Conservation (phyloP, 495 filamentous ascomycete genomes). For the Talaromyces adpressus region DNA sequence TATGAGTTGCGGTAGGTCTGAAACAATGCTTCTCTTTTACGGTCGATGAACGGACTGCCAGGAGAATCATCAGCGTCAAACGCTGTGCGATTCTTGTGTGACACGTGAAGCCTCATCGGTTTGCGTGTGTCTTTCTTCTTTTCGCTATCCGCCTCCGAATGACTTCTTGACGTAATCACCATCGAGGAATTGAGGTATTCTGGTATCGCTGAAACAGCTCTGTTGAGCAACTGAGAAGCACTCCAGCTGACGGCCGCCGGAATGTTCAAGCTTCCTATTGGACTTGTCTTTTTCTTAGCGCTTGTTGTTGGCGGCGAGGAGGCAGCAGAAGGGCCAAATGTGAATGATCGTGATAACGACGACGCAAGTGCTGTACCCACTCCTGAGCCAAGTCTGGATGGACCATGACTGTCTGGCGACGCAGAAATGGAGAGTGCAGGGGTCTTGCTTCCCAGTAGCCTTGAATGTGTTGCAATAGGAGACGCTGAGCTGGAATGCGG, state of each 20-base stretch:
- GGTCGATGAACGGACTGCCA: constrained; percentile 62
- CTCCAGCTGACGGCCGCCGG: constrained; percentile 58
- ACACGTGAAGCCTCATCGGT: constrained; percentile 45
- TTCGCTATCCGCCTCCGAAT: constrained; percentile 44
- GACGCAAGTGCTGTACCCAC: constrained; percentile 57
- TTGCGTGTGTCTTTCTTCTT: constrained; percentile 19
- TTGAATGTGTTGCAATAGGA: constrained; percentile 35
- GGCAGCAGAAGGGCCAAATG: constrained; percentile 56
- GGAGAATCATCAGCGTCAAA: constrained; percentile 75
- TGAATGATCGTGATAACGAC: constrained; percentile 65
- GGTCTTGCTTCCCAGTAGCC: constrained; percentile 27
- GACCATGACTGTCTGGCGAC: constrained; percentile 59
- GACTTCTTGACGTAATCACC: constrained; percentile 21
- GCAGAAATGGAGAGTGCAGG: constrained; percentile 56
- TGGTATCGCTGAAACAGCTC: constrained; percentile 20
- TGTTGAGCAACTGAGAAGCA: constrained; percentile 50
- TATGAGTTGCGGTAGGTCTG: constrained; percentile 70
- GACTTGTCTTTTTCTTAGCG: constrained; percentile 55
- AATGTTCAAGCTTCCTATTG: constrained; percentile 57
- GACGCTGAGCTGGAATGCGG: constrained; percentile 62
- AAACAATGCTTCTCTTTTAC: constrained; percentile 51
- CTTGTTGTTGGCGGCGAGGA: constrained; percentile 56
- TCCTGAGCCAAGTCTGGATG: constrained; percentile 34
- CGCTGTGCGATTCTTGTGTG: constrained; percentile 65
- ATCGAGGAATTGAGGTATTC: constrained; percentile 24